Percentiles rank a stretch among this genome's conserved stretches.
phyloP scores from a whole-genome alignment of 164 flowering plant genomes.

The Brasenia schreberi region DNA sequence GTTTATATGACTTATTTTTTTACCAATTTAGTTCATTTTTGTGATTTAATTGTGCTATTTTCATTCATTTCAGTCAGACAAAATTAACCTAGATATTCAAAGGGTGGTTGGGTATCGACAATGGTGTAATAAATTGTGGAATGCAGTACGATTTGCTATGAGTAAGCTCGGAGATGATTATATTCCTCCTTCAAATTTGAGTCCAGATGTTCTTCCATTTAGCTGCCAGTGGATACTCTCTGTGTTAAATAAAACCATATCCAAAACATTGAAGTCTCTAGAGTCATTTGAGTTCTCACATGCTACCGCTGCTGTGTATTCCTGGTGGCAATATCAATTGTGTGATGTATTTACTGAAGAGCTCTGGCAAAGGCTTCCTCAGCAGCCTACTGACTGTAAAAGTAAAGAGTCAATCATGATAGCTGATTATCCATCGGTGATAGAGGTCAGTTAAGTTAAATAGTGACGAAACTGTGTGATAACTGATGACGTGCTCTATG shows the following conservation, averaged over 20 bases:
- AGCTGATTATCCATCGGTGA: constrained; percentile 61
- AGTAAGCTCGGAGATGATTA: constrained; percentile 71
- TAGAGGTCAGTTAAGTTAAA: constrained; percentile 36
- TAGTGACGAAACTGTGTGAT: background rate
- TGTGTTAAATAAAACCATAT: constrained; percentile 66
- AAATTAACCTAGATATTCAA: constrained; percentile 83
- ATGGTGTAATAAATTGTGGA: constrained; percentile 98
- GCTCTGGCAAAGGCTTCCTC: constrained; percentile 96
- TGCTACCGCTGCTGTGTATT: constrained; percentile 66
- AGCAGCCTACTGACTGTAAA: constrained; percentile 12
- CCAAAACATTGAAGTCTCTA: constrained; percentile 49
- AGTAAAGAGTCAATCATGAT: constrained; percentile 70
- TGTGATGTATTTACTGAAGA: constrained; percentile 98
- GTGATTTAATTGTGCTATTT: no score
- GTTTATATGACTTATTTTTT: no score
- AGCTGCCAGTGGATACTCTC: constrained; percentile 94
- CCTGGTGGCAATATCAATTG: constrained; percentile 93
- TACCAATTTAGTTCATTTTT: no score
- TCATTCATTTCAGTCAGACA: no score
- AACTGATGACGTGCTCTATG: background rate
- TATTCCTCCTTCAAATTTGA: constrained; percentile 30
- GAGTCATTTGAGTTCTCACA: constrained; percentile 73
- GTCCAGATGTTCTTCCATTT: constrained; percentile 42
- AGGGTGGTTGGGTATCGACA: constrained; percentile 98
- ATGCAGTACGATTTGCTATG: constrained; percentile 88